These are phyloP conservation scores for Komagataella pastoris DNA, from an alignment of 805 yeast species.

Conservation along the genomic window DNA sequence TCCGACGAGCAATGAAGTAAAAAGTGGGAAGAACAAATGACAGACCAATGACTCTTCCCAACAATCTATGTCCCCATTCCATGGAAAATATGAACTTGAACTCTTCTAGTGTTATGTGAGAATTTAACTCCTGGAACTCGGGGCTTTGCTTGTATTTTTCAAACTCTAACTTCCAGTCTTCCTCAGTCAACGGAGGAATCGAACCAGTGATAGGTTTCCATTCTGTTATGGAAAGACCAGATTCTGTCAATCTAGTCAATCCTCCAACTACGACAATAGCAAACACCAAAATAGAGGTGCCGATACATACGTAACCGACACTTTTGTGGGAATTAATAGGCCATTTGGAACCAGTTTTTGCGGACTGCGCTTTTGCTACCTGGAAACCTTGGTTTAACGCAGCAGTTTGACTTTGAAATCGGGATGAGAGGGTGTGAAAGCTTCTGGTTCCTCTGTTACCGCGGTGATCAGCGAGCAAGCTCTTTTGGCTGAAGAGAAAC, in stretches of 20 bases:
- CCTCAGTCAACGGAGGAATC: slow-evolving; percentile 71
- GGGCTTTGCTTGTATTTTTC: slow-evolving; percentile 74
- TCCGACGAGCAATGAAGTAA: slow-evolving; percentile 58
- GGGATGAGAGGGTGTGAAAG: slow-evolving; percentile 1
- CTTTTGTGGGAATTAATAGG: slow-evolving; percentile 34
- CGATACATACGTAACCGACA: slow-evolving; percentile 82
- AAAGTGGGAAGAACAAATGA: slow-evolving; percentile 75
- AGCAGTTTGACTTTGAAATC: background rate
- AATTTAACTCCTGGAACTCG: slow-evolving; percentile 79
- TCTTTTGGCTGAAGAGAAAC: background rate
- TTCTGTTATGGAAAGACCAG: slow-evolving; percentile 92
- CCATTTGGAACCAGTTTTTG: slow-evolving; percentile 14
- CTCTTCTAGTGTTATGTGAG: slow-evolving; percentile 82
- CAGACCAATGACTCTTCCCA: slow-evolving; percentile 86
- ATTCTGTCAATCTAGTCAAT: slow-evolving; percentile 85
- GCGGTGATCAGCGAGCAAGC: slow-evolving; percentile 6
- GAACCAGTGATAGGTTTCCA: slow-evolving; percentile 98
- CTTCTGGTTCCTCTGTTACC: background rate
- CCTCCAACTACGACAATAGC: slow-evolving; percentile 97
- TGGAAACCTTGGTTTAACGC: background rate
- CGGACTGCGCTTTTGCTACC: slow-evolving; percentile 2
- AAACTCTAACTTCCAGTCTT: slow-evolving; percentile 82
- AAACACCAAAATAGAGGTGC: slow-evolving; percentile 79
- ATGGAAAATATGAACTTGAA: slow-evolving; percentile 88
- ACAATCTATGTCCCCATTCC: slow-evolving; percentile 95